These are phyloP conservation scores for Gaeumannomyces sp. DNA, from an alignment of 2,329 filamentous ascomycete genomes.

Conservation along the genomic window DNA sequence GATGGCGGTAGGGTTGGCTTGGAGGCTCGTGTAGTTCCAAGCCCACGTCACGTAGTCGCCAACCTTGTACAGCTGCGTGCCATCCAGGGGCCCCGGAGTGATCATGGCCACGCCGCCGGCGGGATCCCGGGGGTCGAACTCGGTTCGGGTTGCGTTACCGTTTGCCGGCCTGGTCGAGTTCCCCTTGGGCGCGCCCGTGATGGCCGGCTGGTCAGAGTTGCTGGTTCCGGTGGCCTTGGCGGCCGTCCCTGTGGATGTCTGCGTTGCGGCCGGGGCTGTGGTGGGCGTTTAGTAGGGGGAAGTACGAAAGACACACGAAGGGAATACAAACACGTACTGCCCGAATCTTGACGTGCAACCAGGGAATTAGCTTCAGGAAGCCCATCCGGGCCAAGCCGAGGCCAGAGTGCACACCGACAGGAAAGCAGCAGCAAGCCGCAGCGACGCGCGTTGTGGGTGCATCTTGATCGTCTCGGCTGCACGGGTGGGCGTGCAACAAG, in stretches of 20 bases:
- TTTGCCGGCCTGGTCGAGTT: constrained; percentile 20
- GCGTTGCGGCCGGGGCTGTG: constrained; percentile 2
- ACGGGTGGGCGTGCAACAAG: neutral
- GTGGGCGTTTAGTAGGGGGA: neutral
- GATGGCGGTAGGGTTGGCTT: constrained; percentile 51
- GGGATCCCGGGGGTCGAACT: constrained; percentile 39
- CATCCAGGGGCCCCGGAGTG: constrained; percentile 39
- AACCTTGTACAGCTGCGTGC: constrained; percentile 52
- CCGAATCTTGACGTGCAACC: constrained; percentile 41
- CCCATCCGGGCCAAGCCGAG: constrained; percentile 45
- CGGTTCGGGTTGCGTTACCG: constrained; percentile 26
- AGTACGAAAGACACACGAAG: neutral
- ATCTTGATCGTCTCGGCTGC: constrained; percentile 28
- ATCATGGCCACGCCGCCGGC: constrained; percentile 48
- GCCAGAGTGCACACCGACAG: constrained; percentile 45
- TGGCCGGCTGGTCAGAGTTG: constrained; percentile 11
- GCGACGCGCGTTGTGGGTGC: constrained; percentile 41
- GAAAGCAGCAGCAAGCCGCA: constrained; percentile 42
- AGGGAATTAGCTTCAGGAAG: constrained; percentile 48
- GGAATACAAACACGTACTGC: constrained; percentile 1
- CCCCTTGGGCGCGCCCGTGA: constrained; percentile 15
- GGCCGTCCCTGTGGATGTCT: neutral
- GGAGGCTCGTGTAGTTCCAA: constrained; percentile 61
- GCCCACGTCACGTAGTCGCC: constrained; percentile 52
- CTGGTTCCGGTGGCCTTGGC: constrained; percentile 17